Evolutionary conservation across 352 stramenopile genomes (phyloP).

Genomic region (Pythium utonaiense): DNA sequence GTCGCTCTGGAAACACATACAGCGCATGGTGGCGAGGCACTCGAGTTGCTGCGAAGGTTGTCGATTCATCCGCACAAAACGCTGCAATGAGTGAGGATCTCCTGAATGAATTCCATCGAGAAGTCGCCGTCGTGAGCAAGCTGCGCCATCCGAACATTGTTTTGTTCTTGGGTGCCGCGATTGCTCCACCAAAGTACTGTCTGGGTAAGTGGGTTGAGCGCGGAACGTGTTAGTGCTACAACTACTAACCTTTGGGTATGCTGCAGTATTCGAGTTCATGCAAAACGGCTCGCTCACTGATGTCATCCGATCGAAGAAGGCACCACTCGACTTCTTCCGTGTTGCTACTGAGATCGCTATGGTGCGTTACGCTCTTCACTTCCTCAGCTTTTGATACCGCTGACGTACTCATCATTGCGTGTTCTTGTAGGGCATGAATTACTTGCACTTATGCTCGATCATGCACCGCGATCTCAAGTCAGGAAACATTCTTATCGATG

Average conservation of each 20-base stretch:
- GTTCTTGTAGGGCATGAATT: slow-evolving; percentile 84
- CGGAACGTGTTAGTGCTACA: too few species aligned
- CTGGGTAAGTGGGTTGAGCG: slow-evolving; percentile 68
- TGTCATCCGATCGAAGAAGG: slow-evolving; percentile 64
- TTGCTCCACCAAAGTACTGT: slow-evolving; percentile 77
- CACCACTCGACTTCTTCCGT: slow-evolving; percentile 78
- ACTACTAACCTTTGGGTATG: background rate
- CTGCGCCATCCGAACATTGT: slow-evolving; percentile 85
- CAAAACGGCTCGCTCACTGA: slow-evolving; percentile 83
- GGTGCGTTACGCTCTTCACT: slow-evolving; percentile 42
- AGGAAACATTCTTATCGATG: slow-evolving; percentile 91
- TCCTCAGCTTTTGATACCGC: too few species aligned
- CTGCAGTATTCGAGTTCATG: slow-evolving; percentile 85
- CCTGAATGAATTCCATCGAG: slow-evolving; percentile 83
- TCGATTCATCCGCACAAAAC: slow-evolving; percentile 72
- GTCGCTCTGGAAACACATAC: slow-evolving; percentile 78
- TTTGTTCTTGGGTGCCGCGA: slow-evolving; percentile 76
- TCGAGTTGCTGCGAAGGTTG: slow-evolving; percentile 73
- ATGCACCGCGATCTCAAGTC: slow-evolving; percentile 96
- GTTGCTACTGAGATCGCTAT: slow-evolving; percentile 75
- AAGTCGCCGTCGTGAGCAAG: slow-evolving; percentile 83
- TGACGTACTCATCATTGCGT: too few species aligned
- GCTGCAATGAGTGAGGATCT: slow-evolving; percentile 64
- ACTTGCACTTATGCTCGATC: slow-evolving; percentile 92
- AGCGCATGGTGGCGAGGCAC: slow-evolving; percentile 78